Base-by-base conservation (phyloP, 2,329 filamentous ascomycete genomes). In the Capronia coronata region DNA sequence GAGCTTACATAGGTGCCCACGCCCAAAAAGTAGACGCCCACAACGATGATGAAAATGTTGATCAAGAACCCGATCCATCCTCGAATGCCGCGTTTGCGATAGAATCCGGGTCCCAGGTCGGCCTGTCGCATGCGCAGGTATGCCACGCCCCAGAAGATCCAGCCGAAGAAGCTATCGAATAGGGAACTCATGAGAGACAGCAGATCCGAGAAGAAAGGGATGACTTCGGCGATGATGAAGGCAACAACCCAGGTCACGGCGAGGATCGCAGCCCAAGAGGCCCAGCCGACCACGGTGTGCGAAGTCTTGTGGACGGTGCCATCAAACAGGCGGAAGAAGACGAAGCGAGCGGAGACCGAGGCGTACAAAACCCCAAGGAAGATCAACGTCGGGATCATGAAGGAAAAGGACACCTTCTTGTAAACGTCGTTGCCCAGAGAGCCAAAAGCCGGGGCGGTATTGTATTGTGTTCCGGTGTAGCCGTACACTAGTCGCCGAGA, bases 301-400 rank as follows among this genome's bases (percentile, higher is more conserved):
- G 80, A 82, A 54, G 76, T 81, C 74, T 91, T 82, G 71, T 96
- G 90, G 52, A 77, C 78, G 10, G 87, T 86, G 61, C 82, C 82
- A 49, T 84, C 80, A 68, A 94, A 95, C 14, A 93, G 64, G 56
- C 87, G 86, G 78, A 95, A 94, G 72, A 95, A 94, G 62, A 96
- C 73, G 71, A 96, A 95, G 23, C 90, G 84, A 1, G 86, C 85
- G 2, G 87, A 90, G 1, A 96, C 87, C 0, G 87, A 93, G 11
- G 90, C 89, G 65, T 96, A 96, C 14, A 96, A 69, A 0, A 94
- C 87, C 6, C 90, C 90, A 3, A 96, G 70, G 72, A 96, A 96
- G 63, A 96, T 88, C 57, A 96, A 77, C 0, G 90, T 96, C 0
- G 90, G 90, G 25, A 96, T 85, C 89, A 95, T 95, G 72, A 96